phyloP scores from a whole-genome alignment of 495 filamentous ascomycete genomes.

The Acidiella bohemica region DNA sequence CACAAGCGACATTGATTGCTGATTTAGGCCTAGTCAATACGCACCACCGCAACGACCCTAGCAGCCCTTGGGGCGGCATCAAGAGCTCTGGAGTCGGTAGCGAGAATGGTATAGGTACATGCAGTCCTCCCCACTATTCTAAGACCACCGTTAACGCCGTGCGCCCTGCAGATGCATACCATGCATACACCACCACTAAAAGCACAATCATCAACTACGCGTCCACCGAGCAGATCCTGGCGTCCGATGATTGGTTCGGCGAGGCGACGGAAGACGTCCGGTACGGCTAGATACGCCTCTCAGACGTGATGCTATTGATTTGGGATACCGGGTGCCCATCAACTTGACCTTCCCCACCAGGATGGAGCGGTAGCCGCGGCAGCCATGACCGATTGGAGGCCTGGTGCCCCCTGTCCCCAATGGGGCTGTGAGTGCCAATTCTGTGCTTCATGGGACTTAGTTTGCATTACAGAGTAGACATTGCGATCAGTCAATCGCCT shows the following conservation, averaged over 20 bases:
- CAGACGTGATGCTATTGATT: no score
- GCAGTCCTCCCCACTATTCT: background rate
- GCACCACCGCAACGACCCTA: slow-evolving; percentile 48
- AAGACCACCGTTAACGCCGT: background rate
- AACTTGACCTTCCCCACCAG: no score
- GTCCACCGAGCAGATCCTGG: slow-evolving; percentile 15
- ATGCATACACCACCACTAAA: slow-evolving; percentile 44
- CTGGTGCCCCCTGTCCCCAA: no score
- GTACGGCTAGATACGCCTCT: no score
- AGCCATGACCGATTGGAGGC: no score
- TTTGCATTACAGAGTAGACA: no score
- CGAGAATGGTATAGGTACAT: slow-evolving; percentile 38
- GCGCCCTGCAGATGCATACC: slow-evolving; percentile 40
- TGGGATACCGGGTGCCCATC: no score
- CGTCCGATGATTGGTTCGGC: slow-evolving; percentile 24
- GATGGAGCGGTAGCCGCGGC: no score
- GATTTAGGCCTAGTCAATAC: slow-evolving; percentile 43
- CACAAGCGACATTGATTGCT: no score
- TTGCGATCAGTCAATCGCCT: no score
- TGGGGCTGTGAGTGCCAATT: no score
- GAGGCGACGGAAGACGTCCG: slow-evolving; percentile 21
- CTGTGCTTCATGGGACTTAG: no score
- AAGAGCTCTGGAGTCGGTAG: slow-evolving; percentile 44
- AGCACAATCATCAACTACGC: slow-evolving; percentile 48
- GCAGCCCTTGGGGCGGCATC: slow-evolving; percentile 45